Evolutionary conservation across 129 eudicot species (phyloP).

Genomic region (Logfia minima): DNA sequence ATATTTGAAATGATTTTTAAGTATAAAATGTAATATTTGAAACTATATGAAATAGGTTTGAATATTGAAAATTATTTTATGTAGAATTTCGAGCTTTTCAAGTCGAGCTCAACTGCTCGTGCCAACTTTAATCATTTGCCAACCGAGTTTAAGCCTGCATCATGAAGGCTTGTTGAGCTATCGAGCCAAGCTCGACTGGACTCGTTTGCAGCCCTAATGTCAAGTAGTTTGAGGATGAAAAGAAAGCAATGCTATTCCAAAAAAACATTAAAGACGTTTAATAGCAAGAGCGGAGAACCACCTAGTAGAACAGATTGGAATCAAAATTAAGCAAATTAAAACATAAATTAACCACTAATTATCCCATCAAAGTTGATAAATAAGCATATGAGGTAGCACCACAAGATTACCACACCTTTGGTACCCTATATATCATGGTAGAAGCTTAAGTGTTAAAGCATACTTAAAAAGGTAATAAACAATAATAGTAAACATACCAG

Average conservation of each 20-base stretch:
- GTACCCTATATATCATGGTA: not conserved
- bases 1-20: no score
- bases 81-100: no score
- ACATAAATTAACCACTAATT: not conserved
- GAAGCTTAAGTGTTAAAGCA: not conserved
- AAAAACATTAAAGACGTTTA: not conserved
- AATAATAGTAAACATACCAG: conserved; percentile 4
- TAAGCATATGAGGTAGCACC: not conserved
- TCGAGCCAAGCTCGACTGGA: no score
- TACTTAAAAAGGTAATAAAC: not conserved
- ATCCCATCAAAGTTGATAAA: not conserved
- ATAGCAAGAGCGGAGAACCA: not conserved
- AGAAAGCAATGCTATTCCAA: not conserved
- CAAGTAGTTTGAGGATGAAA: not conserved
- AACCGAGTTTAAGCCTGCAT: no score
- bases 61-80: no score
- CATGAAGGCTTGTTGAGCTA: not conserved
- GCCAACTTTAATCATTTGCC: not conserved
- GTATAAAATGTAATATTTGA: no score
- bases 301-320: not conserved
- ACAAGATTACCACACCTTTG: not conserved
- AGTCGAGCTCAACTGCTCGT: not conserved
- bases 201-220: not conserved
- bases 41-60: no score
- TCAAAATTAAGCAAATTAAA: not conserved